phyloP scores from a whole-genome alignment of 2,329 filamentous ascomycete species.

The Stagonosporopsis rhizophila region DNA sequence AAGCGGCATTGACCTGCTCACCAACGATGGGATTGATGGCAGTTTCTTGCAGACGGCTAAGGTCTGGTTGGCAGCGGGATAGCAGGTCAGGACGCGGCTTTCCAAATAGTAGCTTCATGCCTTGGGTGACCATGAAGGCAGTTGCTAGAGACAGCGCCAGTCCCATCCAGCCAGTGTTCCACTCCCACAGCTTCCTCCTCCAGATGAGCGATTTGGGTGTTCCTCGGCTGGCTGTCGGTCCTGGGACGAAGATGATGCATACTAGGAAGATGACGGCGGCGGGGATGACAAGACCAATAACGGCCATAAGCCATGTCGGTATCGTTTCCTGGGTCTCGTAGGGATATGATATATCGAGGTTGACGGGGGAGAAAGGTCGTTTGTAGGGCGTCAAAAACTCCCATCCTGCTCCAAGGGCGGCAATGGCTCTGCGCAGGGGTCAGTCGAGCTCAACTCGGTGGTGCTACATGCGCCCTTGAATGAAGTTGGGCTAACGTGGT shows the following conservation, averaged over 20 bases:
- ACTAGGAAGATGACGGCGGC: constrained; percentile 72
- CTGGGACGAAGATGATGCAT: constrained; percentile 74
- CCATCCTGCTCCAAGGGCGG: constrained; percentile 66
- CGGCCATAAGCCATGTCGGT: constrained; percentile 67
- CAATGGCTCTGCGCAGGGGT: constrained; percentile 56
- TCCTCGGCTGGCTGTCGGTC: constrained; percentile 67
- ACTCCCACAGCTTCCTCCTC: constrained; percentile 88
- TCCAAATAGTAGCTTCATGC: constrained; percentile 78
- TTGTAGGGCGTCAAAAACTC: constrained; percentile 69
- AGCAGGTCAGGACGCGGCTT: constrained; percentile 71
- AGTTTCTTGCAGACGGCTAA: constrained; percentile 61
- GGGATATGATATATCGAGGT: constrained; percentile 82
- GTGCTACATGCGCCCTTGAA: not conserved
- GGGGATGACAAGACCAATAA: constrained; percentile 71
- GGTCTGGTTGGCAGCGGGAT: constrained; percentile 77
- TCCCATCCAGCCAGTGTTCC: constrained; percentile 85
- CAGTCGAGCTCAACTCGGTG: constrained; percentile 6
- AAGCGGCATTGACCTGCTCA: constrained; percentile 59
- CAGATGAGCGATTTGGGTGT: constrained; percentile 72
- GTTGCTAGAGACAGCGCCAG: constrained; percentile 74
- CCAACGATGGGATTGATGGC: constrained; percentile 66
- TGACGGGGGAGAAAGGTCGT: constrained; percentile 73
- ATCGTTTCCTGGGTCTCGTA: constrained; percentile 75
- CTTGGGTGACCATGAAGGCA: constrained; percentile 82
- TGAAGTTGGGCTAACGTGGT: not conserved